Conservation (phyloP, 2,329 filamentous ascomycete species). For the Byssothecium circinans region DNA sequence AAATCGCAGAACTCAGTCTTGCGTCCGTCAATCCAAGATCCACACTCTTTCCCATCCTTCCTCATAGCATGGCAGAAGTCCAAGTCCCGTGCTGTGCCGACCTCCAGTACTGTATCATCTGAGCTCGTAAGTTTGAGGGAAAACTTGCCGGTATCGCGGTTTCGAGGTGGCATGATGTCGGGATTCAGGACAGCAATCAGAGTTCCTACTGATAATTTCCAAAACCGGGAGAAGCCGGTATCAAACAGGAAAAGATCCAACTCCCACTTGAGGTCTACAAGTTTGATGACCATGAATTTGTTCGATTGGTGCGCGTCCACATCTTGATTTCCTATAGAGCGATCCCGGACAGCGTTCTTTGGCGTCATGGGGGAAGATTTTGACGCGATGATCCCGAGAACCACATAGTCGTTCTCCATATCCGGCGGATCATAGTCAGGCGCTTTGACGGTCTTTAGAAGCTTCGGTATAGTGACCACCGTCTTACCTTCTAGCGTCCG, state of each 20-base stretch:
- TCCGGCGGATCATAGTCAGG: conserved; percentile 81
- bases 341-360: conserved; percentile 51
- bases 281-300: conserved; percentile 90
- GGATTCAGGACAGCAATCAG: conserved; percentile 92
- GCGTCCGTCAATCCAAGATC: conserved; percentile 81
- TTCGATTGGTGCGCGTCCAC: conserved; percentile 62
- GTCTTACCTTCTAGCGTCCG: conserved; percentile 79
- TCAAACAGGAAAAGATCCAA: conserved; percentile 91
- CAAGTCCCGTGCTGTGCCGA: conserved; percentile 81
- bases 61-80: conserved; percentile 84
- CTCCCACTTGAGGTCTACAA: conserved; percentile 88
- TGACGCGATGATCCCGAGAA: conserved; percentile 83
- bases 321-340: conserved; percentile 45
- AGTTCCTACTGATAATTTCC: conserved; percentile 90
- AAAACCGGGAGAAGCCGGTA: conserved; percentile 86
- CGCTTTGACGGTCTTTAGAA: conserved; percentile 78
- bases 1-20: conserved; percentile 92
- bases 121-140: conserved; percentile 82
- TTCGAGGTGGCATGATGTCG: conserved; percentile 82
- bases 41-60: conserved; percentile 80
- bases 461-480: conserved; percentile 74
- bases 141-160: conserved; percentile 79
- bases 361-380: conserved; percentile 79
- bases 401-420: conserved; percentile 83
- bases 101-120: conserved; percentile 85